Evolutionary conservation across 352 stramenopile species (phyloP), one percentile per base, ranked within the genome.

Genomic region (Phytophthora tentaculata): DNA sequence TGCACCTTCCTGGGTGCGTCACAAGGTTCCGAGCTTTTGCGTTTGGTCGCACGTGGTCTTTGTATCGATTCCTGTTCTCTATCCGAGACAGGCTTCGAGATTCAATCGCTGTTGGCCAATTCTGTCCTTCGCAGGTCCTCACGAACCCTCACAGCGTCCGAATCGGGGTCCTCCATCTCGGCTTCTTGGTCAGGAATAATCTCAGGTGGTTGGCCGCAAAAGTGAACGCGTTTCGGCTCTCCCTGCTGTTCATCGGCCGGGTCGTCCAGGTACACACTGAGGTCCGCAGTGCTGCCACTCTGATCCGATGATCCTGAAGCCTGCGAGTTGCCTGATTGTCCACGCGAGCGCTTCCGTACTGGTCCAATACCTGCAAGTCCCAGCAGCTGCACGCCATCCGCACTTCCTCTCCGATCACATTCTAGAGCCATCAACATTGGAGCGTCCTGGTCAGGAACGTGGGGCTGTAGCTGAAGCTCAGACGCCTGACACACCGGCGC

Each of bases 241-340:
- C 72, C 69, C 59, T 77, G 72, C n/a, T 74, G 67, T 20, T 72
- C 64, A 28, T 78, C 72, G 0, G 61, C 45, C 6, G 65, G 66
- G 9, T 77, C 75, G 47, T 80, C 64, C 29, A 73, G 51, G 43
- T 74, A 72, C 23, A 80, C 69, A n/a, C 71, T 79, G n/a, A 83
- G 69, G 35, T 83, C 75, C 13, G 71, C 69, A 53, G 74, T 82
- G 51, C 74, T 82, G 17, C 67, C 71, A 56, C 78, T 87, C 37
- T 83, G 75, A 17, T 87, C 79, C 0, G 79, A 86, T 20, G 80
- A 76, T 0, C 69, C 69, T 0, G 69, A 89, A 14, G 79, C 72
- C 51, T 84, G 69, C 14, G 79, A 87, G 57, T 85, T 87, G 19
- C 73, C 74, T 51, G 76, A 87, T 59, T 88, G 66, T 20, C 78